Conservation (phyloP, 2,329 filamentous ascomycete species). For the Apiospora aurea region DNA sequence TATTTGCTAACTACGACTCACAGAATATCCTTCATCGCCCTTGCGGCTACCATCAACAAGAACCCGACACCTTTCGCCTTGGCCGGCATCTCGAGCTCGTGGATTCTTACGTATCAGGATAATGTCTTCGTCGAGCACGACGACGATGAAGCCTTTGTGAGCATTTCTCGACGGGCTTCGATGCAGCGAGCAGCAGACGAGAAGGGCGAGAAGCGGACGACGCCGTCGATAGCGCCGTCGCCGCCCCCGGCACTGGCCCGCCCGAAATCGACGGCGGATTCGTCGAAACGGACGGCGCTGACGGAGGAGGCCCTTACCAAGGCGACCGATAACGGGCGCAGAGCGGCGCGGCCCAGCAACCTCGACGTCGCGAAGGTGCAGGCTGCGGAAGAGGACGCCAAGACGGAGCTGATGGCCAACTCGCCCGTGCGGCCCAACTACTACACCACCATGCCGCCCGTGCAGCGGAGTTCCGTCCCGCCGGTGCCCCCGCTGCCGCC, state of each 20-base stretch:
- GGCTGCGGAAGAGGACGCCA: constrained; percentile 26
- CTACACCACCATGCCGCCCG: neutral
- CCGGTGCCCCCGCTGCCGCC: constrained; percentile 29
- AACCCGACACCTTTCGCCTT: constrained; percentile 40
- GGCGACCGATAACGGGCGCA: neutral
- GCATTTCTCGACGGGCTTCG: constrained; percentile 34
- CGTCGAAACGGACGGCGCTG: neutral
- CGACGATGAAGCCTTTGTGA: constrained; percentile 24
- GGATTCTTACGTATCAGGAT: constrained; percentile 36
- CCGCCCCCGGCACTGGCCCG: neutral
- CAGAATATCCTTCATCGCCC: constrained; percentile 40
- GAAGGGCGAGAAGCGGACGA: constrained; percentile 35
- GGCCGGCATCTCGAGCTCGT: constrained; percentile 34
- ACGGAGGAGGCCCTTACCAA: constrained; percentile 7
- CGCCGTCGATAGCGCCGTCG: neutral
- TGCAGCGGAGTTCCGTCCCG: constrained; percentile 16
- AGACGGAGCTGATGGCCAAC: constrained; percentile 33
- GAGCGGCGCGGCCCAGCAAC: neutral
- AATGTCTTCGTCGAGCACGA: constrained; percentile 30
- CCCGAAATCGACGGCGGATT: neutral
- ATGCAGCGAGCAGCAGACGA: constrained; percentile 8
- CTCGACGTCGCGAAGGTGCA: neutral
- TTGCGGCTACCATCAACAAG: constrained; percentile 41
- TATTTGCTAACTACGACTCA: neutral
- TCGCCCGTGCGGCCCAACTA: constrained; percentile 31